Percentiles rank a stretch among this genome's conserved stretches.
These are phyloP conservation scores for Teratosphaeria gauchensis DNA, from an alignment of 2,329 filamentous ascomycete species.

Conservation along the genomic window DNA sequence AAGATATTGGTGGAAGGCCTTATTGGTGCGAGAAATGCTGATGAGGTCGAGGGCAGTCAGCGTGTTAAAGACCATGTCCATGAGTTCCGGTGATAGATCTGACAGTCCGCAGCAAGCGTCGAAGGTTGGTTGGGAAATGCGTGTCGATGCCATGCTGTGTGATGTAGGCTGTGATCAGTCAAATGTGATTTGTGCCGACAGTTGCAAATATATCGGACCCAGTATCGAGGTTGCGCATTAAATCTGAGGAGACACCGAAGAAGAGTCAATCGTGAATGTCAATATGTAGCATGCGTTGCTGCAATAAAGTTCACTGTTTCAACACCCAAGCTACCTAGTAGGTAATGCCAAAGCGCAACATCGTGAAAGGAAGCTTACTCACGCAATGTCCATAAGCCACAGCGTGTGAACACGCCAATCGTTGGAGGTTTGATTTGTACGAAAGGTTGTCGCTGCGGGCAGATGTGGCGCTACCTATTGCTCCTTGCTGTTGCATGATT, in stretches of 20 bases:
- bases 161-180: not conserved
- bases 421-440: not conserved
- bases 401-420: not conserved
- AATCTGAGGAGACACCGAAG: no score
- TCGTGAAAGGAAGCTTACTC: not conserved
- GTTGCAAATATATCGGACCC: not conserved
- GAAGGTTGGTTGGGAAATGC: no score
- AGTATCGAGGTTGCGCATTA: not conserved
- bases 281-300: not conserved
- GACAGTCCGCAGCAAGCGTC: not conserved
- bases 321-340: not conserved
- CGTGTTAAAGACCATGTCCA: not conserved
- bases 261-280: no score
- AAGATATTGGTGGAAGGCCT: not conserved
- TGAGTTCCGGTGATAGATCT: not conserved
- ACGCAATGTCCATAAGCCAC: not conserved
- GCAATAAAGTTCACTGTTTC: conserved; percentile 1
- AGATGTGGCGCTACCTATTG: not conserved
- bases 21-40: not conserved
- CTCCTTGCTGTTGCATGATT: not conserved
- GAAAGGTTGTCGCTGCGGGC: not conserved
- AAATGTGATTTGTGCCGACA: not conserved
- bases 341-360: not conserved
- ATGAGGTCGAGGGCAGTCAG: not conserved
- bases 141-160: not conserved